These are phyloP conservation scores for Cryptococcus sp. DNA, from an alignment of 1,284 basidiomycete genomes.

Conservation along the genomic window DNA sequence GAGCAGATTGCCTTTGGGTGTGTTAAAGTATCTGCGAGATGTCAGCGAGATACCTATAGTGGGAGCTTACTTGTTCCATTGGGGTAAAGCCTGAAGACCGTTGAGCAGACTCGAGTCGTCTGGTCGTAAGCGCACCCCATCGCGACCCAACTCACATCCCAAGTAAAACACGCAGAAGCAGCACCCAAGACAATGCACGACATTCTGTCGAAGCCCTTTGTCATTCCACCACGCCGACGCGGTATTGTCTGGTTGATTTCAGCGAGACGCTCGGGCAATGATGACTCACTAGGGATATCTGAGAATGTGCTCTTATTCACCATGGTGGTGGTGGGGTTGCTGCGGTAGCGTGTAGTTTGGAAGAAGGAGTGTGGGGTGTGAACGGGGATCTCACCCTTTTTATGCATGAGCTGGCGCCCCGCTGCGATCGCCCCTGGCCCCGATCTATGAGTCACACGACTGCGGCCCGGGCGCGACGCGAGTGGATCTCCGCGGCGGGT, in stretches of 20 bases:
- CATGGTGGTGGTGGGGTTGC: too few species aligned
- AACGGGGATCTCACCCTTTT: too few species aligned
- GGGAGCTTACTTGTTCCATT: not conserved
- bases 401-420: too few species aligned
- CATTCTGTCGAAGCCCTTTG: slow-evolving; percentile 8
- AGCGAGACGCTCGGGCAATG: not conserved
- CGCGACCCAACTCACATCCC: slow-evolving; percentile 1
- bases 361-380: too few species aligned
- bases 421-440: too few species aligned
- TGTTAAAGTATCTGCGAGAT: slow-evolving; percentile 23
- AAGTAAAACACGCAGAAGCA: slow-evolving; percentile 13
- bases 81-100: slow-evolving; percentile 26
- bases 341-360: too few species aligned
- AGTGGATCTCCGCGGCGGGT: too few species aligned
- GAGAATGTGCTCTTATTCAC: too few species aligned
- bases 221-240: slow-evolving; percentile 12
- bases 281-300: too few species aligned
- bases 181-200: slow-evolving; percentile 14
- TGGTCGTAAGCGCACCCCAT: slow-evolving; percentile 1
- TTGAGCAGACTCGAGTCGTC: slow-evolving; percentile 27
- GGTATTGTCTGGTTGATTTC: slow-evolving; percentile 7
- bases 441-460: too few species aligned
- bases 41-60: not conserved
- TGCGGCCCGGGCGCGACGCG: too few species aligned
- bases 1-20: slow-evolving; percentile 25